Conservation (phyloP, 768 basidiomycete species). For the Leccinum fibrillosum region DNA sequence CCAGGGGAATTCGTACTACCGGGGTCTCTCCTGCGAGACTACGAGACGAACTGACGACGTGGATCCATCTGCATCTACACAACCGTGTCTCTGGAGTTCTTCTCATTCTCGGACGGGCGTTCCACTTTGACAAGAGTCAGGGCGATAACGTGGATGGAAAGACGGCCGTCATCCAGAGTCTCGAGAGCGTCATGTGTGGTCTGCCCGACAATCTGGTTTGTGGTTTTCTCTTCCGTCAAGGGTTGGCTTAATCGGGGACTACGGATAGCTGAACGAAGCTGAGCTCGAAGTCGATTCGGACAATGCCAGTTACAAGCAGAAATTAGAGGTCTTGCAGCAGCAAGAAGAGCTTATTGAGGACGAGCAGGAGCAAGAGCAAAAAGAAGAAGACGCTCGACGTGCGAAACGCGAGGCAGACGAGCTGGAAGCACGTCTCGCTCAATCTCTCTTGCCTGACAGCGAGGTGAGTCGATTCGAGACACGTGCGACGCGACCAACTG, state of each 20-base stretch:
- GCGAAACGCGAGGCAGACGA: conserved; percentile 80
- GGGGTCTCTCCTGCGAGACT: conserved; percentile 86
- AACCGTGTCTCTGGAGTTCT: conserved; percentile 92
- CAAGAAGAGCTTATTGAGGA: conserved; percentile 99
- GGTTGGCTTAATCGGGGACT: neutral
- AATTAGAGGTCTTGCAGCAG: conserved; percentile 94
- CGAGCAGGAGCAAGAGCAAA: conserved; percentile 96
- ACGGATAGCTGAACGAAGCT: conserved; percentile 83
- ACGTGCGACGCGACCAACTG: neutral
- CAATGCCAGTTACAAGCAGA: conserved; percentile 94
- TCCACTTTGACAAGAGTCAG: conserved; percentile 81
- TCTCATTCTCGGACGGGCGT: conserved; percentile 90
- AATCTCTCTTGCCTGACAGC: conserved; percentile 82
- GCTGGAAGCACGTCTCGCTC: conserved; percentile 71
- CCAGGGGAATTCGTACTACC: conserved; percentile 86
- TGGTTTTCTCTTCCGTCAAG: conserved; percentile 5
- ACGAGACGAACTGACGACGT: conserved; percentile 85
- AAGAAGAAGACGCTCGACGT: conserved; percentile 88
- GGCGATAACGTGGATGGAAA: conserved; percentile 81
- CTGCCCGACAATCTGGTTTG: conserved; percentile 91
- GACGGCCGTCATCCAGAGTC: conserved; percentile 69
- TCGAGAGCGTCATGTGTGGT: conserved; percentile 89
- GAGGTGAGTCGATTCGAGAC: conserved; percentile 51
- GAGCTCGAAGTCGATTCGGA: conserved; percentile 95
- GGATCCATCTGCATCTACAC: conserved; percentile 90